Evolutionary conservation across 148 eudicot genomes (phyloP), one percentile per base, ranked within the genome.

Genomic region (Suaeda aralocaspica): DNA sequence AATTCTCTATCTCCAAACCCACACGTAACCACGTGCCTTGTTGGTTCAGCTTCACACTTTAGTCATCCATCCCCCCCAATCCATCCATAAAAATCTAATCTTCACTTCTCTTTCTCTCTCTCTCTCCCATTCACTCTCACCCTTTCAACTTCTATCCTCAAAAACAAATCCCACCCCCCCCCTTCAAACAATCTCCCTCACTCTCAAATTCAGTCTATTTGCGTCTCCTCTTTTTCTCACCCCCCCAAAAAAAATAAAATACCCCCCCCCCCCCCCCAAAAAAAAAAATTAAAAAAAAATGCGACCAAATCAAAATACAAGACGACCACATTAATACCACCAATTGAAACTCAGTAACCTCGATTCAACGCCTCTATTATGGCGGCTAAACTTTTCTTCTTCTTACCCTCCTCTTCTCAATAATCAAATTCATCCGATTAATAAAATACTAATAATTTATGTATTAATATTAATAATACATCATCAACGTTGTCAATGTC

Each of bases 401-500:
- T n/a, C 66, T 2, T 9, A 46, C 3, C 21, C 46, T 8, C n/a
- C 65, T 2, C 24, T 15, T 59, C 18, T 1, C 2, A 31, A 11
- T 0, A 31, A 56, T 12, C 61, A 26, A 2, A 39, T 15, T 1
- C 65, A 7, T 22, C 58, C 5, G n/a, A n/a, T n/a, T n/a, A n/a
- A n/a, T n/a, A n/a, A n/a, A n/a, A n/a, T n/a, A n/a, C n/a, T n/a
- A n/a, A 36, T 36, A 36, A 25, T 59, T 6, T n/a, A n/a, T 1
- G 3, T 33, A 11, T 0, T 33, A 56, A 26, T 1, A 39, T 15
- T 1, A 44, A 11, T 25, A 25, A 10, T 56, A 9, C 19, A 34
- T 5, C 51, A 45, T 22, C 77, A 74, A 1, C 83, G 6, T 61
- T 80, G 1, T 60, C 64, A 34, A 80, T 84, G 84, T 82, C 90